Evolutionary conservation across 257 asterid species (phyloP).

Genomic region (Cinchona pubescens): DNA sequence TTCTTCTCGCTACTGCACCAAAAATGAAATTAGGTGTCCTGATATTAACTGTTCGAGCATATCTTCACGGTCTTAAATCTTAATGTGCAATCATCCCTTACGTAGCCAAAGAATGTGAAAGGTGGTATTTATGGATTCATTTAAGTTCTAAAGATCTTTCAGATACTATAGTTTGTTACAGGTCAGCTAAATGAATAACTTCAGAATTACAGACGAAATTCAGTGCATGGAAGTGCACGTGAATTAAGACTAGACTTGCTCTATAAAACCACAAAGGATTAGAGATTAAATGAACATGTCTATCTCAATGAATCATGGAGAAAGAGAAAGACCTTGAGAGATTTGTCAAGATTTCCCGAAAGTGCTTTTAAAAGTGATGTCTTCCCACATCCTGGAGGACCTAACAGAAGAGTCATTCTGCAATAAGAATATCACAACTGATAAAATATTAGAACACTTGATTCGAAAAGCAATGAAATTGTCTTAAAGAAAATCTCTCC

Average conservation of each 20-base stretch:
- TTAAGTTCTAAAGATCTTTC: not conserved
- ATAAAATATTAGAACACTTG: not conserved
- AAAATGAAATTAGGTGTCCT: not conserved
- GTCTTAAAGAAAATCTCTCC: not conserved
- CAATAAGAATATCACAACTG: not conserved
- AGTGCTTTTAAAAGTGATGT: constrained; percentile 59
- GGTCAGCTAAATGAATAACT: not conserved
- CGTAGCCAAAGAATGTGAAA: not conserved
- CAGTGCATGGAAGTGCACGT: not conserved
- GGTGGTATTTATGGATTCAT: not conserved
- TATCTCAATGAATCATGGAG: constrained; percentile 6
- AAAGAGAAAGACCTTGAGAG: constrained; percentile 42
- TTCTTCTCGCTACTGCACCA: not conserved
- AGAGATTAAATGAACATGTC: not conserved
- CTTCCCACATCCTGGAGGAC: constrained; percentile 74
- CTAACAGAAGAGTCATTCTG: constrained; percentile 65
- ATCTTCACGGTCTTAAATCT: not conserved
- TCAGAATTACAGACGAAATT: not conserved
- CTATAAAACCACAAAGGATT: not conserved
- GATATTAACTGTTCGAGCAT: not conserved
- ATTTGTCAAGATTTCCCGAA: constrained; percentile 55
- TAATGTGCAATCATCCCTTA: not conserved
- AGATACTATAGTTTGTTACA: not conserved
- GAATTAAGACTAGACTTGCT: not conserved
- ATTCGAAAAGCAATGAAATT: not conserved